Evolutionary conservation across 1,284 basidiomycete genomes (phyloP).

Genomic region (Malassezia arunalokei): DNA sequence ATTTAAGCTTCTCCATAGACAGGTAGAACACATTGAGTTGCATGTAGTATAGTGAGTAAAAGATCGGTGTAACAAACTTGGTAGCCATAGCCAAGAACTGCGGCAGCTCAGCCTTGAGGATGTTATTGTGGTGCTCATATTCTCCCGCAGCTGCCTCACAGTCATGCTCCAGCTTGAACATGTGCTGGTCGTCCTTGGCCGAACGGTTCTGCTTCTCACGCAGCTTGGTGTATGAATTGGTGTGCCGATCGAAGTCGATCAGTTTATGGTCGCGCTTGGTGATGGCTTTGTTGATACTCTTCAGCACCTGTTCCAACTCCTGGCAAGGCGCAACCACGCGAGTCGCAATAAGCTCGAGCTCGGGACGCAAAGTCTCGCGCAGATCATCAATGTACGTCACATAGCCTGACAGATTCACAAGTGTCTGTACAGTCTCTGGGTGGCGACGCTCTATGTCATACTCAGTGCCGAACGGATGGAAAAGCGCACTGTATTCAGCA

Average conservation of each 20-base stretch:
- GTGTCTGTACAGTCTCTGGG: constrained; percentile 65
- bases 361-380: constrained; percentile 64
- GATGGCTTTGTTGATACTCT: constrained; percentile 81
- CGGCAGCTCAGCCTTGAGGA: constrained; percentile 83
- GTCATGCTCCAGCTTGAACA: constrained; percentile 80
- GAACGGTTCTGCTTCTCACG: constrained; percentile 70
- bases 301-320: constrained; percentile 75
- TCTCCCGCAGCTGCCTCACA: constrained; percentile 87
- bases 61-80: constrained; percentile 85
- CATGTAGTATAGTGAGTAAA: constrained; percentile 99
- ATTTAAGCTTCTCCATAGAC: constrained; percentile 79
- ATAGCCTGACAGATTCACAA: constrained; percentile 64
- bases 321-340: constrained; percentile 73
- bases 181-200: constrained; percentile 45
- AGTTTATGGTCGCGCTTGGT: constrained; percentile 96
- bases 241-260: constrained; percentile 87
- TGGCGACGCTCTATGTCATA: constrained; percentile 67
- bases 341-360: constrained; percentile 86
- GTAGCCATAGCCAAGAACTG: constrained; percentile 75
- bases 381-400: constrained; percentile 70
- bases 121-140: constrained; percentile 87
- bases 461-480: constrained; percentile 52
- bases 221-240: constrained; percentile 86
- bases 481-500: constrained; percentile 60
- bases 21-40: constrained; percentile 91